These are phyloP conservation scores for Aspergillus oerlinghausenensis DNA, from an alignment of 2,329 filamentous ascomycete genomes.

Conservation along the genomic window DNA sequence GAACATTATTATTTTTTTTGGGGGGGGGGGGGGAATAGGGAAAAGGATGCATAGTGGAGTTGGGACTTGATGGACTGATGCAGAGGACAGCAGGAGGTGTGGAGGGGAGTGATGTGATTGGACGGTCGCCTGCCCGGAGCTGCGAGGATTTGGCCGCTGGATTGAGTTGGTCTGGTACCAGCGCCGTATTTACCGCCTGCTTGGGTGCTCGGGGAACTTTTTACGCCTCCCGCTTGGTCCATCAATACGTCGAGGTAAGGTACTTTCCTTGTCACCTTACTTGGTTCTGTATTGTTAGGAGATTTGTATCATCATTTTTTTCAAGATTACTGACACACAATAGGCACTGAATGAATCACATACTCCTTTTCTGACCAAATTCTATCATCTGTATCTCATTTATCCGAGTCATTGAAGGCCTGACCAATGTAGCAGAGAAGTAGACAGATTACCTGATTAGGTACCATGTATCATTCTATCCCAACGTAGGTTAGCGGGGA, in stretches of 20 bases:
- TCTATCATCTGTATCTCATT: neutral
- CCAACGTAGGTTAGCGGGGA: neutral
- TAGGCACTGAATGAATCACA: too few relatives aligned
- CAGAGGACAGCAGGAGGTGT: constrained; percentile 12
- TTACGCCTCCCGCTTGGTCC: constrained; percentile 6
- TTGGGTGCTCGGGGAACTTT: constrained; percentile 1
- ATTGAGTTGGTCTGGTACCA: constrained; percentile 3
- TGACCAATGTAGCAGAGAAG: neutral
- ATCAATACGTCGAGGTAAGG: constrained; percentile 3
- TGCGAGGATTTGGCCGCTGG: constrained; percentile 8
- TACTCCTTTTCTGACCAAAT: neutral
- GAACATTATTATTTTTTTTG: constrained; percentile 2
- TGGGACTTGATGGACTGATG: constrained; percentile 9
- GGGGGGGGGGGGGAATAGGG: constrained; percentile 9
- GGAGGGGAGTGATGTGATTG: constrained; percentile 14
- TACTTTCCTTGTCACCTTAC: neutral
- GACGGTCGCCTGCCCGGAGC: constrained; percentile 18
- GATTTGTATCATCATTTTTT: neutral
- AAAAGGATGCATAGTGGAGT: constrained; percentile 6
- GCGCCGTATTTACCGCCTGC: constrained; percentile 5
- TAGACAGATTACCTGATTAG: neutral
- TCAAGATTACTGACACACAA: neutral
- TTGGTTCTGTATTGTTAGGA: neutral
- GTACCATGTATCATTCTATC: neutral
- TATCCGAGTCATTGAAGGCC: neutral